Conservation (phyloP, 1,284 basidiomycete genomes). For the Leucoagaricus sp. region DNA sequence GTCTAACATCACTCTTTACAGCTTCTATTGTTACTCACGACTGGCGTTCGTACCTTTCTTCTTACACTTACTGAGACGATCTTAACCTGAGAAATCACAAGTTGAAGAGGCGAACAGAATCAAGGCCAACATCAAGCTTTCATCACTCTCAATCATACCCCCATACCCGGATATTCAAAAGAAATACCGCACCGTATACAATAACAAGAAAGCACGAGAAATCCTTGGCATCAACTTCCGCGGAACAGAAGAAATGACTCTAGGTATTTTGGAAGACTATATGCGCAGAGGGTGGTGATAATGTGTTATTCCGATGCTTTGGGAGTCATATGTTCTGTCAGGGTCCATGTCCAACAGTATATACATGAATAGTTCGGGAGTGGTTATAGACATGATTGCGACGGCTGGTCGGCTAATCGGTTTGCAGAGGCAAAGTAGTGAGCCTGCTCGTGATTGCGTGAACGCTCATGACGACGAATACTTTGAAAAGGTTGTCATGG, state of each 20-base stretch:
- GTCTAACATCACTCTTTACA: background rate
- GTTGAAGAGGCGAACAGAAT: conserved; percentile 6
- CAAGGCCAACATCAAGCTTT: background rate
- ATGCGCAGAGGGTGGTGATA: conserved; percentile 32
- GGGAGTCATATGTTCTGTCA: no score
- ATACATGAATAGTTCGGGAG: no score
- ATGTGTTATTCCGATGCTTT: background rate
- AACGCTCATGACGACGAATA: no score
- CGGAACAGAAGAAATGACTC: conserved; percentile 39
- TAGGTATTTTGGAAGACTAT: conserved; percentile 43
- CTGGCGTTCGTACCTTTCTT: conserved; percentile 6
- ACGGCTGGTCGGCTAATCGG: no score
- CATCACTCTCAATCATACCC: conserved; percentile 14
- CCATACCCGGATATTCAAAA: conserved; percentile 13
- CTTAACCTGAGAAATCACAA: background rate
- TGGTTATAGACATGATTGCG: no score
- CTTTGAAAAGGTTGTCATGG: no score
- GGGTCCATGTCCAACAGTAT: no score
- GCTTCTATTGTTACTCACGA: background rate
- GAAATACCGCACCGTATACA: conserved; percentile 20
- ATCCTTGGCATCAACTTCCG: conserved; percentile 50
- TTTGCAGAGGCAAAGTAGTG: no score
- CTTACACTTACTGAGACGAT: background rate
- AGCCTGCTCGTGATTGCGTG: no score
- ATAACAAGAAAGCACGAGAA: conserved; percentile 36